Base-by-base conservation (phyloP, 805 yeast species). In the Ogataea polymorpha region DNA sequence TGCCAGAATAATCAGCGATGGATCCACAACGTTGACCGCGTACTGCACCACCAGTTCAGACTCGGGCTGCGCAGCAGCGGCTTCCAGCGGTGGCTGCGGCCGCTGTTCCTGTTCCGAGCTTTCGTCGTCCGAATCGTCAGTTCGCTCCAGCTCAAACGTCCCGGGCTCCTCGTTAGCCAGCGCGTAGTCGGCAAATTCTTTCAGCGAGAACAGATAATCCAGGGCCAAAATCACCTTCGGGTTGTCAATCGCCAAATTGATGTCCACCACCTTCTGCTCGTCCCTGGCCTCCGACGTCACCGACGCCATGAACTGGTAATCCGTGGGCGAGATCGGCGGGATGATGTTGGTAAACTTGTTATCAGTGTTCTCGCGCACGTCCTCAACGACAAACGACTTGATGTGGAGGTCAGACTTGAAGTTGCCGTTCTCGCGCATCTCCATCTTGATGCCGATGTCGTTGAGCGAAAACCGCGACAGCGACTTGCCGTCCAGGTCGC, bases 221-320 rank as follows among this genome's bases (percentile, higher is more conserved):
- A 93, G 66, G 0, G 97, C 96, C 21, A 93, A 59, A 35, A 93
- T 80, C 9, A 84, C 74, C 42, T 75, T 77, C 0, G 97, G 97
- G 46, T 82, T 84, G 45, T 87, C 95, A 9, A 91, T 73, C 0
- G 88, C 78, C 4, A 84, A 56, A 54, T 80, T 72, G 3, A 75
- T 57, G 15, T 77, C 73, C 5, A 77, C 68, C 26, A 71, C 62
- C 38, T 72, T 70, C 32, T 53, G 59, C 9, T 39, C 43, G 2
- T 57, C 62, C 3, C 60, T 55, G 2, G 74, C 77, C 37, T 64
- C 70, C 0, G 80, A 68, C 0, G 63, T 51, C 0, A 75, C 68
- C 14, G 70, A 68, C 2, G 85, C 79, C 65, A 76, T 68, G 46
- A 93, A 81, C 56, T 93, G 98, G 51, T 84, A 70, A 16, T 79